These are phyloP conservation scores for Inga leiocalycina DNA, from an alignment of 306 rosid genomes.

Conservation along the genomic window DNA sequence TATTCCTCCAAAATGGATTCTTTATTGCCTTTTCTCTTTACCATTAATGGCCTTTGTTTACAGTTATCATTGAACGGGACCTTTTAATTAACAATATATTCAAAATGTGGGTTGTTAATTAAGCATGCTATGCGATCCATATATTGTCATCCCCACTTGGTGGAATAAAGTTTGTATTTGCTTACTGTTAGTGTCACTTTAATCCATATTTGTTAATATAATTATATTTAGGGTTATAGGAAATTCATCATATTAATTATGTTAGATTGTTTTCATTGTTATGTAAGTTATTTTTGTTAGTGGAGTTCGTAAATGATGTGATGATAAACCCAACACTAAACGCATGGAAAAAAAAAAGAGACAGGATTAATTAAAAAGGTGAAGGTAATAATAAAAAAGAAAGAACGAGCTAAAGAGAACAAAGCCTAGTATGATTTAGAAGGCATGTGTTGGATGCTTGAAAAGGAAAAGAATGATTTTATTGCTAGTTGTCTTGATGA, in stretches of 20 bases:
- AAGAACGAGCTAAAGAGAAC: not conserved
- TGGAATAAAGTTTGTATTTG: too few relatives aligned
- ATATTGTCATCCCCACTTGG: too few relatives aligned
- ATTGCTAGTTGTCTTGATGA: conserved; percentile 36
- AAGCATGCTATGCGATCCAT: too few relatives aligned
- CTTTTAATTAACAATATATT: too few relatives aligned
- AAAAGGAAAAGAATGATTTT: conserved; percentile 43
- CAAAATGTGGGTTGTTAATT: too few relatives aligned
- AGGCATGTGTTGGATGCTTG: conserved; percentile 33
- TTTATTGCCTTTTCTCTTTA: not conserved
- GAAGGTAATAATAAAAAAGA: not conserved
- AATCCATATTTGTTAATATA: not conserved
- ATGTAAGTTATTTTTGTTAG: not conserved
- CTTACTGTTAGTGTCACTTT: not conserved
- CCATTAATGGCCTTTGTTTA: too few relatives aligned
- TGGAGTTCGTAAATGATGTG: not conserved
- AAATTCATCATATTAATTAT: not conserved
- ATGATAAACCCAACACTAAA: not conserved
- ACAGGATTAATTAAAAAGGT: not conserved
- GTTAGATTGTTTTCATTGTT: not conserved
- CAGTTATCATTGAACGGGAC: too few relatives aligned
- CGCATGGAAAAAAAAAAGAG: not conserved
- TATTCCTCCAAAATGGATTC: not conserved
- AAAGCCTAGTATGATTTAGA: conserved; percentile 31
- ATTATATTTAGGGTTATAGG: not conserved